Percentiles rank a stretch among this genome's conserved stretches.
Evolutionary conservation across 78 protist genomes (phyloP).

Genomic region (Dictyostelium intermedium): DNA sequence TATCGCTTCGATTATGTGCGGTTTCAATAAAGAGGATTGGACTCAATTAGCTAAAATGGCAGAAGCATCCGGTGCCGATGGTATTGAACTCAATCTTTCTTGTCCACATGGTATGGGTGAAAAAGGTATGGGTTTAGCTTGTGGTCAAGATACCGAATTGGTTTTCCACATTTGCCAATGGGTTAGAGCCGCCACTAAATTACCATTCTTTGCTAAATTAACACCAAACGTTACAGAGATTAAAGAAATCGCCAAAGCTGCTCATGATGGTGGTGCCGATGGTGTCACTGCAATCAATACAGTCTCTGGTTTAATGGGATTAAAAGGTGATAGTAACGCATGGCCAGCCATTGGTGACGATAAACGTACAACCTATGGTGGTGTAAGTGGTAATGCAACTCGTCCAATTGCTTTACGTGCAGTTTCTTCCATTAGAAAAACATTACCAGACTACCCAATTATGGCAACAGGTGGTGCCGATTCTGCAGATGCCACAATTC

Average conservation of each 20-base stretch:
- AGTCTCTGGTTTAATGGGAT: constrained; percentile 89
- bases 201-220: constrained; percentile 97
- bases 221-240: constrained; percentile 97
- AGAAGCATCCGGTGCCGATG: constrained; percentile 91
- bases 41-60: constrained; percentile 87
- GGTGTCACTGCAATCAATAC: constrained; percentile 97
- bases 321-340: constrained; percentile 81
- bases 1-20: constrained; percentile 94
- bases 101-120: constrained; percentile 98
- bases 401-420: constrained; percentile 96
- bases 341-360: constrained; percentile 96
- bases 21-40: constrained; percentile 94
- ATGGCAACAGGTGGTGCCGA: constrained; percentile 95
- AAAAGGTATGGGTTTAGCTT: constrained; percentile 96
- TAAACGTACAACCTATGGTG: constrained; percentile 95
- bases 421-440: constrained; percentile 82
- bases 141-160: constrained; percentile 94
- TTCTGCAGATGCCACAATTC: constrained; percentile 91
- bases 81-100: constrained; percentile 95
- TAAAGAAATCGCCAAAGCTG: constrained; percentile 91
- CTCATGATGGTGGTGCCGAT: constrained; percentile 94
- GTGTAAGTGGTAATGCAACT: constrained; percentile 95
- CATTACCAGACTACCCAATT: constrained; percentile 89
- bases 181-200: constrained; percentile 84
- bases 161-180: constrained; percentile 92